A percentile compares a stretch with the other conserved stretches of the same genome.
Evolutionary conservation across 2,329 filamentous ascomycete species (phyloP).

Genomic region (Microascus cirrosus): DNA sequence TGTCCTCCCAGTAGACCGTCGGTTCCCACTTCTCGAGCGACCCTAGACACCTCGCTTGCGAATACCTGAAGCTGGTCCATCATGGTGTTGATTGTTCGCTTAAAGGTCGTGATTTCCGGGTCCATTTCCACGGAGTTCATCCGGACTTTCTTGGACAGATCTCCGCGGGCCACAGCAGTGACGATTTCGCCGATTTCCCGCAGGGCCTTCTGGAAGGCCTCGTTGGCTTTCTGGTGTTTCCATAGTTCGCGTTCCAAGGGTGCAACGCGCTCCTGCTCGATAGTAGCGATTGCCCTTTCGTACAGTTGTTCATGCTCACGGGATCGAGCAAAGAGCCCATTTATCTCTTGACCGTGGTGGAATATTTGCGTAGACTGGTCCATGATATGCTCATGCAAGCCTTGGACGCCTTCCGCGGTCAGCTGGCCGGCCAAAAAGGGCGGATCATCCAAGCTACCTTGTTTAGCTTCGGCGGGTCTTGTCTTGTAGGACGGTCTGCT

Average conservation of each 20-base stretch:
- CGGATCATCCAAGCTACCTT: constrained; percentile 27
- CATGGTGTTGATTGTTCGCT: constrained; percentile 97
- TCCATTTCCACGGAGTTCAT: constrained; percentile 97
- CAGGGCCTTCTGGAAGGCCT: constrained; percentile 95
- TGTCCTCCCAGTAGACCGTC: constrained; percentile 91
- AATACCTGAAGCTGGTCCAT: constrained; percentile 97
- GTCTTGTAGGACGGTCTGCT: constrained; percentile 24
- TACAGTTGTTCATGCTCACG: constrained; percentile 77
- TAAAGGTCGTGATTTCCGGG: constrained; percentile 95
- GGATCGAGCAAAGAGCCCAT: constrained; percentile 75
- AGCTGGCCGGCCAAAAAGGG: constrained; percentile 35
- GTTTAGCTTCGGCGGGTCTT: constrained; percentile 31
- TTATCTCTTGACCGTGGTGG: constrained; percentile 75
- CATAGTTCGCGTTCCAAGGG: constrained; percentile 85
- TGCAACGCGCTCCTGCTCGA: constrained; percentile 80
- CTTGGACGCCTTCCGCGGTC: constrained; percentile 72
- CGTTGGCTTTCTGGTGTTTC: constrained; percentile 96
- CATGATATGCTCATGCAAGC: constrained; percentile 81
- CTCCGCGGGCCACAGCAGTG: constrained; percentile 88
- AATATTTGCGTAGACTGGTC: constrained; percentile 88
- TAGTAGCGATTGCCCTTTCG: constrained; percentile 67
- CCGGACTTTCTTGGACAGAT: constrained; percentile 91
- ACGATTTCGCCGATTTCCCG: constrained; percentile 96
- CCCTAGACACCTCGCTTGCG: constrained; percentile 87
- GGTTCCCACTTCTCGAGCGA: constrained; percentile 91